Evolutionary conservation across 805 yeast genomes (phyloP), one percentile per base, ranked within the genome.

Genomic region (Suhomyces kilbournensis): DNA sequence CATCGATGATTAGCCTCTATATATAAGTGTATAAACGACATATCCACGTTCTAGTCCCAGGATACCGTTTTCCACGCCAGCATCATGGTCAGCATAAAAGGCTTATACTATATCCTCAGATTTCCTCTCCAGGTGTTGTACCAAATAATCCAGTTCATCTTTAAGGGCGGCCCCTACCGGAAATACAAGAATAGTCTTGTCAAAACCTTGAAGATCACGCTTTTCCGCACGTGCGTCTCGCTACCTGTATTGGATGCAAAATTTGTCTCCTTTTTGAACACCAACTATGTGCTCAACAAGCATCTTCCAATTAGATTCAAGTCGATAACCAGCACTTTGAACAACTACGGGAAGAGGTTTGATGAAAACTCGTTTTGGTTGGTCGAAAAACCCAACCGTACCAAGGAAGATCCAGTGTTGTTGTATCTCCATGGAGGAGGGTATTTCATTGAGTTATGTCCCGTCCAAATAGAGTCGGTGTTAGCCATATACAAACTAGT

Each of bases 351-450:
- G 5, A 59, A 64, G 30, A 52, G 56, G 23, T 70, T 57, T 52
- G 72, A 69, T 53, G 56, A 55, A 9, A 60, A 68, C 49, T 62
- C 72, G 17, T 54, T 60, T 42, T 75, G 78, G 78, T 53, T 74
- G 14, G 69, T 60, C 5, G 67, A 66, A 49, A 66, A 65, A 48
- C 64, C 64, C 10, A 59, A 59, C 39, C 58, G 63, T 42, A 59
- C 57, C 5, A 51, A 61, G 1, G 51, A 50, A 1, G 74, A 67
- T 49, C 73, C 74, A 20, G 60, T 71, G 28, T 49, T 75, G 9
- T 53, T 75, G 17, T 75, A 61, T 45, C 53, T 63, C 7, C 79
- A 75, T 53, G 78, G 79, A 14, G 79, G 79, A 2, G 76, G 76
- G 7, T 74, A 62, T 56, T 68, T 62, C 46, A 54, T 71, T 42